These are phyloP conservation scores for Mortierella sp. DNA, from an alignment of 371 early-diverging fungal species.

Conservation along the genomic window DNA sequence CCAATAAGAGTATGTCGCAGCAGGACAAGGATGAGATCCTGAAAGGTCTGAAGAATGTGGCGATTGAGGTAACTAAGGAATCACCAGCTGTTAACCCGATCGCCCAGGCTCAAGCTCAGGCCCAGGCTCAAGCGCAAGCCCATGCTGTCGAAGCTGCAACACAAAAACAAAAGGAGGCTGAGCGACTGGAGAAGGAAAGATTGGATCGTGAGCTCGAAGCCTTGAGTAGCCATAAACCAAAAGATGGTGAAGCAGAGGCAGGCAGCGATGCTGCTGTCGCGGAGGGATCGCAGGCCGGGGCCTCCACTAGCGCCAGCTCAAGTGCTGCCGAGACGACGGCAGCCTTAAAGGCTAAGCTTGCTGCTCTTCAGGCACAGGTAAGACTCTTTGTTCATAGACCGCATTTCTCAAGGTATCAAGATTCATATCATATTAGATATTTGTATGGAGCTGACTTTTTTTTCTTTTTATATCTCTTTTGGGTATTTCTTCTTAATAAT, in stretches of 20 bases:
- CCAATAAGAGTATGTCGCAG: slow-evolving; percentile 60
- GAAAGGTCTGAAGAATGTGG: slow-evolving; percentile 55
- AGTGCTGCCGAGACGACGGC: slow-evolving; percentile 54
- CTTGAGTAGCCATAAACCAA: slow-evolving; percentile 21
- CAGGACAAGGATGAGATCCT: slow-evolving; percentile 64
- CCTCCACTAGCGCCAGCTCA: slow-evolving; percentile 23
- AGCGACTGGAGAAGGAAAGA: slow-evolving; percentile 51
- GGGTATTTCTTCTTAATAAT: slow-evolving; percentile 13
- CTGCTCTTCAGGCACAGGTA: slow-evolving; percentile 76
- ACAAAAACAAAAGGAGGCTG: slow-evolving; percentile 38
- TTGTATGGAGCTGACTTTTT: not conserved
- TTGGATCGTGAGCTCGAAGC: slow-evolving; percentile 60
- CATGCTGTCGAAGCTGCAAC: slow-evolving; percentile 5
- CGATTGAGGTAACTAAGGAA: slow-evolving; percentile 54
- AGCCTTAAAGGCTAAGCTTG: slow-evolving; percentile 67
- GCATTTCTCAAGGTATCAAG: not conserved
- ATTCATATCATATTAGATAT: too few relatives aligned
- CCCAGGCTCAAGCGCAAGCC: slow-evolving; percentile 26
- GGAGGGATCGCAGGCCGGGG: slow-evolving; percentile 21
- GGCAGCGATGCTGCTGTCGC: slow-evolving; percentile 39
- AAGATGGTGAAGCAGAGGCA: slow-evolving; percentile 22
- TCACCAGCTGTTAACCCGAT: slow-evolving; percentile 15
- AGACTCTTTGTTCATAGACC: too few relatives aligned
- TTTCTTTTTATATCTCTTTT: slow-evolving; percentile 32
- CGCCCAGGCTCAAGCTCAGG: slow-evolving; percentile 38